Evolutionary conservation across 176 grass and related monocot genomes (phyloP).

Genomic region (Metroxylon sagu): DNA sequence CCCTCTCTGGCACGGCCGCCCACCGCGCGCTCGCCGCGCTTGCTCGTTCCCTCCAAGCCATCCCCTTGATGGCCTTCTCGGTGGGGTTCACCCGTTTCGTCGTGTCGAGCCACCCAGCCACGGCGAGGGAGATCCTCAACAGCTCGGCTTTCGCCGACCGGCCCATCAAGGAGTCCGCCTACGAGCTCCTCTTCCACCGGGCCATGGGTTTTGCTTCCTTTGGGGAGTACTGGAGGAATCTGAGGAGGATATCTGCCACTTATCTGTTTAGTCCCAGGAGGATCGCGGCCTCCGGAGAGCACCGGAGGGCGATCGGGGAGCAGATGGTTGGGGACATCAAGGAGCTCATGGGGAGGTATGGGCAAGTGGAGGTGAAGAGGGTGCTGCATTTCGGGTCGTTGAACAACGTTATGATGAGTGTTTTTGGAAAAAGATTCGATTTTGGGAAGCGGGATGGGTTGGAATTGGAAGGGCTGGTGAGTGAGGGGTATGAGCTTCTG

Average conservation of each 20-base stretch:
- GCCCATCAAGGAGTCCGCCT: slow-evolving; percentile 65
- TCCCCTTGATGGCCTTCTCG: slow-evolving; percentile 58
- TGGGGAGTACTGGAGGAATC: slow-evolving; percentile 60
- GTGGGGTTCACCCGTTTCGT: slow-evolving; percentile 69
- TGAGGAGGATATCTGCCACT: slow-evolving; percentile 33
- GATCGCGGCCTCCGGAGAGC: slow-evolving; percentile 19
- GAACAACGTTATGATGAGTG: slow-evolving; percentile 46
- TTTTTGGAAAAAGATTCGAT: slow-evolving; percentile 45
- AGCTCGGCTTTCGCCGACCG: slow-evolving; percentile 62
- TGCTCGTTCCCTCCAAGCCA: slow-evolving; percentile 19
- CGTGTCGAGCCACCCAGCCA: slow-evolving; percentile 55
- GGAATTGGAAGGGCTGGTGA: slow-evolving; percentile 47
- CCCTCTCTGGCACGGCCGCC: slow-evolving; percentile 26
- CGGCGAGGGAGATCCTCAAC: slow-evolving; percentile 60
- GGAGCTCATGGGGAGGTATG: slow-evolving; percentile 24
- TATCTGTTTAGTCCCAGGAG: slow-evolving; percentile 55
- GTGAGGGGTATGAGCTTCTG: slow-evolving; percentile 54
- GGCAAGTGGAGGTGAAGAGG: slow-evolving; percentile 16
- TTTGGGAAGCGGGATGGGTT: slow-evolving; percentile 17
- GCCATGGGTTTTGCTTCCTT: slow-evolving; percentile 83
- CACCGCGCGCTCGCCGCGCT: slow-evolving; percentile 42
- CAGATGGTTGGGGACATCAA: slow-evolving; percentile 27
- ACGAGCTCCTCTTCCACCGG: slow-evolving; percentile 71
- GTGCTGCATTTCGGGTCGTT: slow-evolving; percentile 48
- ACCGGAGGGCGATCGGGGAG: slow-evolving; percentile 31